Conservation (phyloP, 352 stramenopile genomes). For the Phytophthora sojae region DNA sequence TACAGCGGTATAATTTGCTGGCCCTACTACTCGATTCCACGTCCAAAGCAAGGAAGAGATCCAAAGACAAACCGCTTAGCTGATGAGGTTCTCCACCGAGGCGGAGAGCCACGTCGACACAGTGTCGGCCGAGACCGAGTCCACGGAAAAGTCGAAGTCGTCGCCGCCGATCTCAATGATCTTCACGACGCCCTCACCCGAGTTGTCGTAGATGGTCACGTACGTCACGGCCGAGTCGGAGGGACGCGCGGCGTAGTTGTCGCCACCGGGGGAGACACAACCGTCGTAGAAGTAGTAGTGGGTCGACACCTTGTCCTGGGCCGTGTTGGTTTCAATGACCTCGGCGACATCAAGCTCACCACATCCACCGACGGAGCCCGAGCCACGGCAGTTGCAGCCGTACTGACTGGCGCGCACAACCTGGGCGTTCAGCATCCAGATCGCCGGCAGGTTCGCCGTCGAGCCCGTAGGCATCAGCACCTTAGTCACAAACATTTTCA, state of each 20-base stretch:
- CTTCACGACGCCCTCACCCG: slow-evolving; percentile 49
- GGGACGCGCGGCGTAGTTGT: slow-evolving; percentile 55
- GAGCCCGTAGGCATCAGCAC: slow-evolving; percentile 62
- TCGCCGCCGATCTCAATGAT: slow-evolving; percentile 54
- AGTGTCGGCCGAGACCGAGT: slow-evolving; percentile 38
- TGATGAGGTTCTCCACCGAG: slow-evolving; percentile 50
- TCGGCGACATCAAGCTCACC: slow-evolving; percentile 80
- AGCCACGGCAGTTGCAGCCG: slow-evolving; percentile 78
- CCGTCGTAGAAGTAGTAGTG: slow-evolving; percentile 86
- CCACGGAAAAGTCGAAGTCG: slow-evolving; percentile 55
- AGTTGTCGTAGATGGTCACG: slow-evolving; percentile 66
- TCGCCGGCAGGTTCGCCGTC: slow-evolving; percentile 66
- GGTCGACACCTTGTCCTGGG: slow-evolving; percentile 62
- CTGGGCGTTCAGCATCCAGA: slow-evolving; percentile 86
- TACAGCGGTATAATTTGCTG: background rate
- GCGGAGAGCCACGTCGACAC: slow-evolving; percentile 46
- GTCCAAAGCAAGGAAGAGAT: slow-evolving; percentile 5
- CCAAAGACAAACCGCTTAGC: slow-evolving; percentile 17
- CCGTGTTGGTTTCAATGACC: slow-evolving; percentile 74
- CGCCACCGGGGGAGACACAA: slow-evolving; percentile 46
- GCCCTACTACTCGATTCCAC: slow-evolving; percentile 8
- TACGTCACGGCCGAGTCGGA: slow-evolving; percentile 49
- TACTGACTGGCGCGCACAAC: slow-evolving; percentile 76
- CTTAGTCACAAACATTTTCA: slow-evolving; percentile 85
- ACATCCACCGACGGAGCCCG: slow-evolving; percentile 59